Percentiles rank a stretch among this genome's conserved stretches.
These are phyloP conservation scores for Aspergillus unguis DNA, from an alignment of 2,329 filamentous ascomycete genomes.

Conservation along the genomic window DNA sequence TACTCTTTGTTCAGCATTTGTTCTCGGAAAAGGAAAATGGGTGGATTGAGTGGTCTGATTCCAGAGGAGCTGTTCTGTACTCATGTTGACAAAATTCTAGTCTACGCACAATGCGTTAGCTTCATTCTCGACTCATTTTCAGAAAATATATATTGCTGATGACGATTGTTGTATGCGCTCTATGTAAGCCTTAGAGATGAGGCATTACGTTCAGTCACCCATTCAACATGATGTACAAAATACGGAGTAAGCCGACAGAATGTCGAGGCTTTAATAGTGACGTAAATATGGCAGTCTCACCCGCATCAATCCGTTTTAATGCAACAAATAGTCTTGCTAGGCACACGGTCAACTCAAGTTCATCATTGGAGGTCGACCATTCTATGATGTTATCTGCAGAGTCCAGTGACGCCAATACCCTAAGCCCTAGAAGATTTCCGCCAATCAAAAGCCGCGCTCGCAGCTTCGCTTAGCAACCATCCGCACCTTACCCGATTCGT, in stretches of 20 bases:
- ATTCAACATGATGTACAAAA: not conserved
- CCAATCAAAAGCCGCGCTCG: conserved; percentile 20
- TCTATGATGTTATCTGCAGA: conserved; percentile 27
- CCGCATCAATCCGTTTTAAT: conserved; percentile 1
- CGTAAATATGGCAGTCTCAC: not conserved
- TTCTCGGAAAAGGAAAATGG: conserved; percentile 8
- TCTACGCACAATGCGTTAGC: not conserved
- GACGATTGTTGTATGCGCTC: not conserved
- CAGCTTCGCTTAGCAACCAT: conserved; percentile 39
- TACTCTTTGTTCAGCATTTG: conserved; percentile 6
- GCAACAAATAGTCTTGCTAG: not conserved
- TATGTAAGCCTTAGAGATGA: not conserved
- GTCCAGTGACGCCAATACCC: conserved; percentile 37
- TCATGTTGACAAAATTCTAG: too few species aligned
- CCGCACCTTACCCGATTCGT: conserved; percentile 36
- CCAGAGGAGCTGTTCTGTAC: not conserved
- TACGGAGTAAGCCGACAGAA: not conserved
- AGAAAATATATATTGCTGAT: not conserved
- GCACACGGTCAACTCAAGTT: conserved; percentile 2
- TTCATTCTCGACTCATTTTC: conserved; percentile 10
- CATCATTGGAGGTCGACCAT: not conserved
- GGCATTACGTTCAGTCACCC: too few species aligned
- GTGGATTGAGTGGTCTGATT: not conserved
- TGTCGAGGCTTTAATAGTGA: not conserved
- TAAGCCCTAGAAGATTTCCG: conserved; percentile 36